phyloP scores from a whole-genome alignment of 2,329 filamentous ascomycete genomes.

The Alternaria conjuncta region DNA sequence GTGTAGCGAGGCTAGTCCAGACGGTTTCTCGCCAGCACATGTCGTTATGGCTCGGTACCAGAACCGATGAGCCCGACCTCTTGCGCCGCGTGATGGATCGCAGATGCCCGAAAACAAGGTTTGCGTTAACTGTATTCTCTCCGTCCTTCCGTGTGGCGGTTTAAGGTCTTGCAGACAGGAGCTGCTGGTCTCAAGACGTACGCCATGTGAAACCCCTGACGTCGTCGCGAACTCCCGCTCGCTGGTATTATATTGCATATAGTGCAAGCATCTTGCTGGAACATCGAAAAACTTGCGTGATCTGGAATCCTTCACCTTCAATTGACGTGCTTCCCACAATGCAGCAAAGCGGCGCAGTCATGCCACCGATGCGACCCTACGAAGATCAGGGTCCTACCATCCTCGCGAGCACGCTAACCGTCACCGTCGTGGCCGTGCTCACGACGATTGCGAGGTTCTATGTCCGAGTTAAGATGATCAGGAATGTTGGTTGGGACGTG shows the following conservation, averaged over 20 bases:
- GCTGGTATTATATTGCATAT: neutral
- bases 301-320: neutral
- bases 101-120: neutral
- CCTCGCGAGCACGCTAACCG: constrained; percentile 50
- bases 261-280: neutral
- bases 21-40: neutral
- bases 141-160: neutral
- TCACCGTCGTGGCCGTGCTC: constrained; percentile 51
- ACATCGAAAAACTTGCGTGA: neutral
- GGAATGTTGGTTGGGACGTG: constrained; percentile 59
- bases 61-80: neutral
- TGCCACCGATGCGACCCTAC: neutral
- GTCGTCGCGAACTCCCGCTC: neutral
- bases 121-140: neutral
- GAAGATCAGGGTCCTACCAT: constrained; percentile 47
- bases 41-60: neutral
- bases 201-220: neutral
- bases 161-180: neutral
- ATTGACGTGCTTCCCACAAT: neutral
- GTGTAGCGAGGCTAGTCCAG: neutral
- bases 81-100: neutral
- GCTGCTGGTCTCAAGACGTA: neutral
- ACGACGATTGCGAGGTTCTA: constrained; percentile 53
- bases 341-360: neutral
- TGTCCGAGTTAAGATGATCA: constrained; percentile 58